These are phyloP conservation scores for Pythium monospermum DNA, from an alignment of 352 stramenopile species.

Conservation along the genomic window DNA sequence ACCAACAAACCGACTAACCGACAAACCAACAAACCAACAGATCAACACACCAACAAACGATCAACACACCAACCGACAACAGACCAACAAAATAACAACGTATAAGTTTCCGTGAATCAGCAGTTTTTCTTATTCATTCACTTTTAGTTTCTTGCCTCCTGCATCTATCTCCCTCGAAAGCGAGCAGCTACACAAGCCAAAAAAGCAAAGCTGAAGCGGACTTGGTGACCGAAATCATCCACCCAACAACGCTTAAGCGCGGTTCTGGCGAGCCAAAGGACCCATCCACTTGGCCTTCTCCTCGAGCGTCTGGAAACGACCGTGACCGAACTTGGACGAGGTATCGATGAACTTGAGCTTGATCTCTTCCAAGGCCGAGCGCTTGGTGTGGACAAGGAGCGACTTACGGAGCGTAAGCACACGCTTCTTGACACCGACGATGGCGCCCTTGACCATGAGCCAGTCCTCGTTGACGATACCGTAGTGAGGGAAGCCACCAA, in stretches of 20 bases:
- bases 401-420: constrained; percentile 98
- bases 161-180: no score
- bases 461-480: constrained; percentile 99
- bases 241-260: constrained; percentile 46
- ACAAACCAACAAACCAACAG: no score
- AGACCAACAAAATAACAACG: not conserved
- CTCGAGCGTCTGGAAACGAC: constrained; percentile 99
- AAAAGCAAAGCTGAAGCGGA: not conserved
- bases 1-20: no score
- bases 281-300: constrained; percentile 99
- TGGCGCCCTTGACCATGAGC: constrained; percentile 99
- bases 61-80: no score
- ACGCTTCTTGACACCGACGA: constrained; percentile 99
- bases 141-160: not conserved
- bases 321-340: constrained; percentile 99
- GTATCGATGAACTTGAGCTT: constrained; percentile 96
- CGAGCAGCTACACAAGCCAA: no score
- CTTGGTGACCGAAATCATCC: no score
- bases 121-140: constrained; percentile 22
- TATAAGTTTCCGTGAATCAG: constrained; percentile 16
- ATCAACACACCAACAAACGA: no score
- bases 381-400: constrained; percentile 96
- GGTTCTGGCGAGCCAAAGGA: constrained; percentile 91
- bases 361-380: constrained; percentile 96
- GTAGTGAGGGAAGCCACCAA: constrained; percentile 99